A percentile compares a stretch with the other conserved stretches of the same genome.
Conservation (phyloP, 495 filamentous ascomycete species). For the Hypoxylon crocopeplum region DNA sequence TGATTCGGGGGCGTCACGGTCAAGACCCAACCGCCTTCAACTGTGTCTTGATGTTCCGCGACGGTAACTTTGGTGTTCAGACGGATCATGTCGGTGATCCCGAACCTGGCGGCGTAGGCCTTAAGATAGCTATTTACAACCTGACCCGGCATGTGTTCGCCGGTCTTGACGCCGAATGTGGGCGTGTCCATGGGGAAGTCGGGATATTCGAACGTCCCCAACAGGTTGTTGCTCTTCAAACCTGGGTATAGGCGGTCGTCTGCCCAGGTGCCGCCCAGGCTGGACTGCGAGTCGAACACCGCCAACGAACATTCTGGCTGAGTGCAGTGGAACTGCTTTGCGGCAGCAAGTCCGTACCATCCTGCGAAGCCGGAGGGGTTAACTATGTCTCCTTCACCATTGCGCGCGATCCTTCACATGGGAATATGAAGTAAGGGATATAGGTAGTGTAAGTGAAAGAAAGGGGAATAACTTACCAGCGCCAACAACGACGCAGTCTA, state of each 20-base stretch:
- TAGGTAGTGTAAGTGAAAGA: not conserved
- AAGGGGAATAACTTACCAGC: constrained; percentile 44
- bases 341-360: constrained; percentile 50
- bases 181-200: constrained; percentile 73
- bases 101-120: constrained; percentile 62
- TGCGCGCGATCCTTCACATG: not conserved
- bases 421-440: not conserved
- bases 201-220: constrained; percentile 72
- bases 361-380: constrained; percentile 37
- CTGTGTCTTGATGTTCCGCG: constrained; percentile 51
- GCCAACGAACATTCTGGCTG: constrained; percentile 47
- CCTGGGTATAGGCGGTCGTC: constrained; percentile 68
- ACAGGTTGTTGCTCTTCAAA: constrained; percentile 64
- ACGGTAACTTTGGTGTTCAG: constrained; percentile 59
- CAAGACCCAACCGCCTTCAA: constrained; percentile 45
- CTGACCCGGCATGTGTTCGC: constrained; percentile 70
- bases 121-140: constrained; percentile 68
- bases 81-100: constrained; percentile 57
- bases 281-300: constrained; percentile 48
- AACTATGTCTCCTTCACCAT: not conserved
- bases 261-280: constrained; percentile 74
- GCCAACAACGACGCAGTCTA: constrained; percentile 54
- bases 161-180: constrained; percentile 63
- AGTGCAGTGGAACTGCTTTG: constrained; percentile 50
- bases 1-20: constrained; percentile 33